Evolutionary conservation across 495 filamentous ascomycete genomes (phyloP).

Genomic region (Penicillium manginii): DNA sequence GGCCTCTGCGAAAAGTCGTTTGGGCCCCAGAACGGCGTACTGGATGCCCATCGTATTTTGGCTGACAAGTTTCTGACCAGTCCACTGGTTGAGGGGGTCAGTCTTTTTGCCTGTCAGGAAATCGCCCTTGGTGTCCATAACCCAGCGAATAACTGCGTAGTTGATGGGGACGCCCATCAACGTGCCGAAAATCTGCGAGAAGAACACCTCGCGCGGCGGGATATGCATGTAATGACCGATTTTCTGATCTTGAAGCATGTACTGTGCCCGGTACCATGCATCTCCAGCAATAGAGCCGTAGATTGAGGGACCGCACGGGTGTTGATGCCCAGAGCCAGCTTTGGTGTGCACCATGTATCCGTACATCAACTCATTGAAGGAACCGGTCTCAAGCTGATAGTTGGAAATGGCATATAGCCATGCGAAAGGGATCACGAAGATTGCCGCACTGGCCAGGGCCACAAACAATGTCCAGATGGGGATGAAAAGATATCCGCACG

Average conservation of each 20-base stretch:
- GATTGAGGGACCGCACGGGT: slow-evolving; percentile 55
- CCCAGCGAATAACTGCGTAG: slow-evolving; percentile 50
- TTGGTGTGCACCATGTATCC: slow-evolving; percentile 58
- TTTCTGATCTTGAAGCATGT: slow-evolving; percentile 53
- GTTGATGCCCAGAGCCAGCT: slow-evolving; percentile 44
- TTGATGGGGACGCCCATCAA: slow-evolving; percentile 48
- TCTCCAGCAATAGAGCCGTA: slow-evolving; percentile 56
- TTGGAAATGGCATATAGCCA: slow-evolving; percentile 62
- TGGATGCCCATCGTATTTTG: slow-evolving; percentile 56
- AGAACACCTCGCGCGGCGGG: slow-evolving; percentile 47
- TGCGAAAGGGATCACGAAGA: slow-evolving; percentile 56
- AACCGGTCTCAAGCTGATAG: slow-evolving; percentile 56
- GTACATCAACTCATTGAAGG: slow-evolving; percentile 60
- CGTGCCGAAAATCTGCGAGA: slow-evolving; percentile 47
- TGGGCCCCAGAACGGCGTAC: slow-evolving; percentile 59
- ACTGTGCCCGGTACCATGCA: slow-evolving; percentile 58
- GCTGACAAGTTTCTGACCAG: slow-evolving; percentile 48
- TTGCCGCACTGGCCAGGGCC: slow-evolving; percentile 50
- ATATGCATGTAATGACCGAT: slow-evolving; percentile 54
- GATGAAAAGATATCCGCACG: slow-evolving; percentile 54
- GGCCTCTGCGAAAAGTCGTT: slow-evolving; percentile 51
- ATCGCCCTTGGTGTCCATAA: slow-evolving; percentile 53
- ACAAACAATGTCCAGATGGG: slow-evolving; percentile 61
- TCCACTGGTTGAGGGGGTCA: slow-evolving; percentile 61
- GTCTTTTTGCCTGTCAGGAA: slow-evolving; percentile 53